A percentile compares a stretch with the other conserved stretches of the same genome.
These are phyloP conservation scores for Ilex aquifolium DNA, from an alignment of 257 asterid species.

Conservation along the genomic window DNA sequence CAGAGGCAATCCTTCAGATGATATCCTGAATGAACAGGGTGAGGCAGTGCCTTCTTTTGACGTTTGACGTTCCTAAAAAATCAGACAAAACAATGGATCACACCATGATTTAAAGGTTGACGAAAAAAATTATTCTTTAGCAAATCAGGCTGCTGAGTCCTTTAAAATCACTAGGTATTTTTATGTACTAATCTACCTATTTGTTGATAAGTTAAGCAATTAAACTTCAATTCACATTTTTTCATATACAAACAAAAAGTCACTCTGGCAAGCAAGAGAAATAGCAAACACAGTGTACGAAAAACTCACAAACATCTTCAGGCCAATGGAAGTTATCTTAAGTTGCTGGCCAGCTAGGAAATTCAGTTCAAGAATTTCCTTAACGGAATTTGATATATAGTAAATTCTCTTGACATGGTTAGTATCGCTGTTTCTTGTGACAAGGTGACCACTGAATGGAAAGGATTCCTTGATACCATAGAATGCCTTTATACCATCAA, in stretches of 20 bases:
- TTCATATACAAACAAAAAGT: not conserved
- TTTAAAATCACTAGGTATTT: not conserved
- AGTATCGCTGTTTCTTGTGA: conserved; percentile 66
- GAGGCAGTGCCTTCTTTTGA: conserved; percentile 78
- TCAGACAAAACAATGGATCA: conserved; percentile 5
- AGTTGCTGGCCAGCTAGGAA: conserved; percentile 76
- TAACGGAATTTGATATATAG: conserved; percentile 72
- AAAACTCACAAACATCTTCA: conserved; percentile 93
- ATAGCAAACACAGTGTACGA: conserved; percentile 8
- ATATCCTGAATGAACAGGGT: conserved; percentile 78
- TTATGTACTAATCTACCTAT: too few relatives aligned
- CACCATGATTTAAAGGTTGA: not conserved
- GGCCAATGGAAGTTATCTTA: conserved; percentile 92
- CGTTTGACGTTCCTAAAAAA: conserved; percentile 78
- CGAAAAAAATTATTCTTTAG: not conserved
- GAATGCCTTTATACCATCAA: conserved; percentile 60
- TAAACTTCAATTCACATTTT: too few relatives aligned
- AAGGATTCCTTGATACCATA: conserved; percentile 81
- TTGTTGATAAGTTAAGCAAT: too few relatives aligned
- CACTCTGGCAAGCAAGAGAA: not conserved
- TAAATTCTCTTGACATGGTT: conserved; percentile 84
- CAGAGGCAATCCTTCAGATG: conserved; percentile 96
- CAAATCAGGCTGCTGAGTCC: not conserved
- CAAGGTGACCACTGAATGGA: conserved; percentile 81
- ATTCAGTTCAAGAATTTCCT: conserved; percentile 79